A percentile compares a stretch with the other conserved stretches of the same genome.
Conservation (phyloP, 176 grass and related monocot genomes). For the Oryza coarctata region DNA sequence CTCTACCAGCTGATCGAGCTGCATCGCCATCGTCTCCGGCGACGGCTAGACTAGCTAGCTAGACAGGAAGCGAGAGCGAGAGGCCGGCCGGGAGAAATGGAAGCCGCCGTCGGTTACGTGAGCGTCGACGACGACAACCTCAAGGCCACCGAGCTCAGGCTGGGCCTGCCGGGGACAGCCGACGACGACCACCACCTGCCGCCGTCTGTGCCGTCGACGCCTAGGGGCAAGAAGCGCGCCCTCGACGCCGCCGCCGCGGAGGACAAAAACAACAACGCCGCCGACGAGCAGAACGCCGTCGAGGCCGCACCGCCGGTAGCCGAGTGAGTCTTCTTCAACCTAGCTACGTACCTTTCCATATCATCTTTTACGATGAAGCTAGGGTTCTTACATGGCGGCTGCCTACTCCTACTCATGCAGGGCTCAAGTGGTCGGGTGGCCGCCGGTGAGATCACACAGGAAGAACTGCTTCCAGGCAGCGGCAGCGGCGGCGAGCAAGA, state of each 20-base stretch:
- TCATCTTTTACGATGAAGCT: background rate
- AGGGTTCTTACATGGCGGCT: background rate
- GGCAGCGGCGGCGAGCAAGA: constrained; percentile 28
- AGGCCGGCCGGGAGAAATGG: too few species aligned
- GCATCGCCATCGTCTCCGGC: background rate
- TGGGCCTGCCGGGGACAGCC: constrained; percentile 76
- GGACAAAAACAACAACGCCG: background rate
- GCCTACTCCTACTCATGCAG: constrained; percentile 39
- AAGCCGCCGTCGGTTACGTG: constrained; percentile 35
- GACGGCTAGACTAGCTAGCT: background rate
- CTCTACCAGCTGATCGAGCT: too few species aligned
- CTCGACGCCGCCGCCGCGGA: constrained; percentile 1
- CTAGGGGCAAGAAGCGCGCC: constrained; percentile 48
- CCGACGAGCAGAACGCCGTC: background rate
- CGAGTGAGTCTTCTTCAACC: constrained; percentile 39
- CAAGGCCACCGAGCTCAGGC: constrained; percentile 87
- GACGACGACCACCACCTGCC: background rate
- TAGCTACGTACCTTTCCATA: background rate
- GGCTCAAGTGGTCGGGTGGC: constrained; percentile 87
- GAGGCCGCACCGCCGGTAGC: constrained; percentile 35
- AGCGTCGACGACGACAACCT: constrained; percentile 50
- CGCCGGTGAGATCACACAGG: constrained; percentile 78
- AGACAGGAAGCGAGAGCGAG: background rate
- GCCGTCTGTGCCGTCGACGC: background rate
- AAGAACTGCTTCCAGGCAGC: constrained; percentile 65